Percentiles rank a stretch among this genome's conserved stretches.
Evolutionary conservation across 768 basidiomycete genomes (phyloP).

Genomic region (Serendipita sp.): DNA sequence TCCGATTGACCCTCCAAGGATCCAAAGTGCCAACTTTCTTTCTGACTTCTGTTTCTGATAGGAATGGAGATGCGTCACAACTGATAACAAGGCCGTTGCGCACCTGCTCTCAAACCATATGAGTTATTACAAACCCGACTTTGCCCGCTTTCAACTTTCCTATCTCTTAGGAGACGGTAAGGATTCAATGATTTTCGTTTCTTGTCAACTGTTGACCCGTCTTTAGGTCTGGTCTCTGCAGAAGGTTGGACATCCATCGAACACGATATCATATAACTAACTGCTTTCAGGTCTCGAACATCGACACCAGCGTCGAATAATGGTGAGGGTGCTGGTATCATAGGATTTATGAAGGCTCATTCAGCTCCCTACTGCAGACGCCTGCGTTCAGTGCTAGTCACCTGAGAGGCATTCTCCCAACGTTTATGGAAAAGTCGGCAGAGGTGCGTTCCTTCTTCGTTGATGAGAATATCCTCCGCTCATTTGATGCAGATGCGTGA

Average conservation of each 20-base stretch:
- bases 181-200: not conserved
- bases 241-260: not conserved
- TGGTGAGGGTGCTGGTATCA: not conserved
- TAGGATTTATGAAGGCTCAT: not conserved
- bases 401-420: not conserved
- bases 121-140: conserved; percentile 2
- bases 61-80: not conserved
- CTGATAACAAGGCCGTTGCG: not conserved
- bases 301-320: not conserved
- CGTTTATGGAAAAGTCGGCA: not conserved
- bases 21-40: not conserved
- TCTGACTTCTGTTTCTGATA: not conserved
- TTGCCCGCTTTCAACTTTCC: conserved; percentile 1
- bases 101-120: conserved; percentile 1
- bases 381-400: not conserved
- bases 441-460: not conserved
- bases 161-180: conserved; percentile 1
- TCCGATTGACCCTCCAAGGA: not conserved
- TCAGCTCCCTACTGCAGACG: not conserved
- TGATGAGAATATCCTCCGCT: not conserved
- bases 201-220: not conserved
- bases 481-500: not conserved
- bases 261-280: not conserved
- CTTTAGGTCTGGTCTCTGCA: not conserved
- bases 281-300: not conserved